phyloP scores from a whole-genome alignment of 2,329 filamentous ascomycete genomes.

The Fusarium sp. region DNA sequence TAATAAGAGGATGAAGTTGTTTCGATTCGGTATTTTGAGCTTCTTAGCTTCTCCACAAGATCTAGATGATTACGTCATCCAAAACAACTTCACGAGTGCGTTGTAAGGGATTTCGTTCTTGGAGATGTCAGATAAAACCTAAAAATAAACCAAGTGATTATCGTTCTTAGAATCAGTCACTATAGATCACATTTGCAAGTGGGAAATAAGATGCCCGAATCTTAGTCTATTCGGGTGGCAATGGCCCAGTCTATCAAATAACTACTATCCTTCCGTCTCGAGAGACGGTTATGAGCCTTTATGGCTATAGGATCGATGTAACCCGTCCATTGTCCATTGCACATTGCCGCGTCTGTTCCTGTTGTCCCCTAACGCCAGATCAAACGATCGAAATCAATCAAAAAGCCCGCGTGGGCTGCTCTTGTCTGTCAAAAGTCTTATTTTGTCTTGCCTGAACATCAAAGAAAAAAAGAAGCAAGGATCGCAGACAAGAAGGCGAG shows the following conservation, averaged over 20 bases:
- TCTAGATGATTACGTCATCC: slow-evolving; percentile 19
- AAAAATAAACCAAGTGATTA: no score
- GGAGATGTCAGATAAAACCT: no score
- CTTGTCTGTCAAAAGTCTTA: background rate
- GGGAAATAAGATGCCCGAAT: background rate
- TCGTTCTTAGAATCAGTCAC: background rate
- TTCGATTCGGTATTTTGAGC: background rate
- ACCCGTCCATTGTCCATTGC: background rate
- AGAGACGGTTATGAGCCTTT: background rate
- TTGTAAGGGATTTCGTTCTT: no score
- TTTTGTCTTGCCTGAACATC: background rate
- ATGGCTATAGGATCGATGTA: background rate
- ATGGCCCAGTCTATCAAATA: background rate
- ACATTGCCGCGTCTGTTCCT: background rate
- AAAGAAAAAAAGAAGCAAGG: background rate
- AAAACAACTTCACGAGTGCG: background rate
- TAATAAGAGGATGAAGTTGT: background rate
- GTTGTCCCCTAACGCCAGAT: background rate
- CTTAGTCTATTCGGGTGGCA: background rate
- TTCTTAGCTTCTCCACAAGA: background rate
- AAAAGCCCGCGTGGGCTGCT: background rate
- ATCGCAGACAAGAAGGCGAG: background rate
- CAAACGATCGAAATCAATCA: background rate
- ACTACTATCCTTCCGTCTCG: background rate
- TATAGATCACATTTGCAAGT: background rate